Evolutionary conservation across 1,284 basidiomycete species (phyloP), one percentile per base, ranked within the genome.

Genomic region (Veloporphyrellus conicus): DNA sequence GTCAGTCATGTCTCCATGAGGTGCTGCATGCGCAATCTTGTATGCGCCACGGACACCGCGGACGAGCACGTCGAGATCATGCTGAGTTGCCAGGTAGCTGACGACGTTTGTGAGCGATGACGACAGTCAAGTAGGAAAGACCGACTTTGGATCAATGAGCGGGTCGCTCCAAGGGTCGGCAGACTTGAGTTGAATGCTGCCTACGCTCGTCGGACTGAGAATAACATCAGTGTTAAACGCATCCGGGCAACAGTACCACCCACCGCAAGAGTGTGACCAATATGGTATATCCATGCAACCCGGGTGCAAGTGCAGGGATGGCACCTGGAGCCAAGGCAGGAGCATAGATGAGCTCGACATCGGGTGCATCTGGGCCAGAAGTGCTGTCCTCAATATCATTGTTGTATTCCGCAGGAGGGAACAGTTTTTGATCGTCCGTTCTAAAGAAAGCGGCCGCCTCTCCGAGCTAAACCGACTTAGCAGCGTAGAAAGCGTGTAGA

Each of bases 361-460:
- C 83, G 3, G 83, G 83, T 22, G 78, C 76, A 6, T 71, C 68
- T 2, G 71, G 59, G 1, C 72, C 78, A 2, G 82, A 81, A 0
- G 77, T 81, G 32, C 69, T 71, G 54, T 84, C 82, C 48, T 71
- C 65, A 6, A 77, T 60, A 20, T 61, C 64, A 19, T 70, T 64
- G 1, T 66, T 62, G 52, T 68, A 76, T 45, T 76, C 61, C 0
- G 58, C 55, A 3, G 64, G 59, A 9, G 75, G 74, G 57, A 83
- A 84, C 31, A 83, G 57, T 8, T 48, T 58, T 1, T 72, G 71
- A 48, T 85, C 78, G 47, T 78, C 74, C 11, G 77, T 71, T 31
- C 81, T 75, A 28, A 79, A 61, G 55, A 85, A 85, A 0, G 77
- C 75, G 20, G 70, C 79, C 3, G 74, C 69, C 61, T 84, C 82